Conservation (phyloP, 768 basidiomycete species). For the Sporobolomyces roseus region DNA sequence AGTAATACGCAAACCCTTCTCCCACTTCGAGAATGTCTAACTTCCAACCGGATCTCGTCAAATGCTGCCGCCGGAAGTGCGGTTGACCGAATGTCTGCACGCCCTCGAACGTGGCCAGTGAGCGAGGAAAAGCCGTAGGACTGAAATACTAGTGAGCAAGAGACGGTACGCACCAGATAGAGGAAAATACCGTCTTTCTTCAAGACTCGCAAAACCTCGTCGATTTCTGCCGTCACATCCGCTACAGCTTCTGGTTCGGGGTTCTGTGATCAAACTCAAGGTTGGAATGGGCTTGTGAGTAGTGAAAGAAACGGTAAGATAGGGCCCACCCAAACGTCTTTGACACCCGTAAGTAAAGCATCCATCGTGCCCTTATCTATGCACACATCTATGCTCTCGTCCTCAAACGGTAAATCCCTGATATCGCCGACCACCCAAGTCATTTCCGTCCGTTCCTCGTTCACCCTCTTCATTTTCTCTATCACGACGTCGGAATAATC, state of each 20-base stretch:
- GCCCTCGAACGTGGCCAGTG: too few species aligned
- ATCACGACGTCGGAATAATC: slow-evolving; percentile 79
- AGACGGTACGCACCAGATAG: slow-evolving; percentile 58
- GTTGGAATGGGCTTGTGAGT: too few species aligned
- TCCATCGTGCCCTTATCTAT: slow-evolving; percentile 88
- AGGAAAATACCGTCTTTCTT: slow-evolving; percentile 61
- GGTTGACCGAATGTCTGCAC: slow-evolving; percentile 64
- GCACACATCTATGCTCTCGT: slow-evolving; percentile 66
- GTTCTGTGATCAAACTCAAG: too few species aligned
- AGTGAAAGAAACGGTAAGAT: too few species aligned
- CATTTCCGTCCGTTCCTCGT: slow-evolving; percentile 57
- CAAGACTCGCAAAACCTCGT: slow-evolving; percentile 68
- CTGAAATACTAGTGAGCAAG: not conserved
- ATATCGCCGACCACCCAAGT: slow-evolving; percentile 80
- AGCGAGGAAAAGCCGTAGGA: too few species aligned
- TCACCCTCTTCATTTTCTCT: slow-evolving; percentile 65
- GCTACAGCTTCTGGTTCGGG: slow-evolving; percentile 67
- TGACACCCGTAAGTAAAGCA: slow-evolving; percentile 67
- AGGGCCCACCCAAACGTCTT: slow-evolving; percentile 16
- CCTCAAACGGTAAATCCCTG: slow-evolving; percentile 61
- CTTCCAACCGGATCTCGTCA: slow-evolving; percentile 58
- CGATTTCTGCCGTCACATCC: slow-evolving; percentile 70
- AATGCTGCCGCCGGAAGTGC: slow-evolving; percentile 71
- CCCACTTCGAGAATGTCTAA: slow-evolving; percentile 69
- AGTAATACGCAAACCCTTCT: slow-evolving; percentile 50